A percentile compares a stretch with the other conserved stretches of the same genome.
Evolutionary conservation across 345 rosid genomes (phyloP).

Genomic region (Heritiera fomes): DNA sequence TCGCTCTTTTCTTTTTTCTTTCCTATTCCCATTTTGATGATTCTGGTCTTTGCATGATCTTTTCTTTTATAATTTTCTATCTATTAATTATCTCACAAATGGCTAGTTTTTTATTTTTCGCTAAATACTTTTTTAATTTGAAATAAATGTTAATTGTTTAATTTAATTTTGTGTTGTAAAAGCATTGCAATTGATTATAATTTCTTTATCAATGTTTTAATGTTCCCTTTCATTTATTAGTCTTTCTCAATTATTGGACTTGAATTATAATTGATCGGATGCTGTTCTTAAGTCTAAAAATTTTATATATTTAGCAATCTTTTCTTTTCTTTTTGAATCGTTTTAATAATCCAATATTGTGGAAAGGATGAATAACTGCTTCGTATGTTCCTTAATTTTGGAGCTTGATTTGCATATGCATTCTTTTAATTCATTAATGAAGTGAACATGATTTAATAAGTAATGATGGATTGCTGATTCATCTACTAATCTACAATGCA

Average conservation of each 20-base stretch:
- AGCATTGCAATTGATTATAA: not conserved
- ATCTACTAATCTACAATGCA: conserved; percentile 21
- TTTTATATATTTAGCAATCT: not conserved
- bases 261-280: not conserved
- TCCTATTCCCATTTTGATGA: not conserved
- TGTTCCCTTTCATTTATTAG: not conserved
- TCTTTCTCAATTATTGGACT: not conserved
- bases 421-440: not conserved
- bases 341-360: not conserved
- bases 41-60: not conserved
- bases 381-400: not conserved
- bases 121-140: not conserved
- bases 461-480: conserved; percentile 4
- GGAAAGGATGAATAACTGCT: not conserved
- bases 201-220: no score
- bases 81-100: not conserved
- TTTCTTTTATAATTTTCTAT: not conserved
- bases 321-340: not conserved
- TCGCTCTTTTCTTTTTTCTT: not conserved
- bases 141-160: not conserved
- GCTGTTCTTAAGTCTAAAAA: not conserved
- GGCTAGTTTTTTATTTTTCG: not conserved
- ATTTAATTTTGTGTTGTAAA: not conserved
- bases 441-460: not conserved
- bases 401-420: not conserved